These are phyloP conservation scores for Boletus patriciae DNA, from an alignment of 768 basidiomycete genomes.

Conservation along the genomic window DNA sequence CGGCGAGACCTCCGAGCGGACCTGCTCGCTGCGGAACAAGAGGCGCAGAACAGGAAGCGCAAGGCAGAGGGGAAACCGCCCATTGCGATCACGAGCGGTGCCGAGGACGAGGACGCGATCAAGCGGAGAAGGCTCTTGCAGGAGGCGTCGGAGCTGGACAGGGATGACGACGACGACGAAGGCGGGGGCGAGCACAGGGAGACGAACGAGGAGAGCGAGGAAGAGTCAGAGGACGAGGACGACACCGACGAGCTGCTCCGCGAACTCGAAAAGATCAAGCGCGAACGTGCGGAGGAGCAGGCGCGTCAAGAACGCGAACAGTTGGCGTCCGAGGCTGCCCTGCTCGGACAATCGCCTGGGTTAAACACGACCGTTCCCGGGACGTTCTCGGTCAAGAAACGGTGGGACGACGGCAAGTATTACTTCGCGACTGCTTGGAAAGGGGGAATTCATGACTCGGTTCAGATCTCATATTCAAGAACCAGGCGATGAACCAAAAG, in stretches of 20 bases:
- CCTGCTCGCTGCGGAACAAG: conserved; percentile 80
- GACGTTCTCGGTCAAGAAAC: conserved; percentile 86
- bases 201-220: conserved; percentile 48
- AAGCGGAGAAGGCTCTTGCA: conserved; percentile 88
- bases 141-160: conserved; percentile 84
- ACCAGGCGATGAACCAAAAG: conserved; percentile 77
- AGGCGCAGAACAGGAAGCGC: conserved; percentile 85
- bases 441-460: neutral
- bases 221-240: conserved; percentile 55
- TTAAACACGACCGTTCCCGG: conserved; percentile 74
- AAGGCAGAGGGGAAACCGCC: conserved; percentile 75
- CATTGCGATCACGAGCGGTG: conserved; percentile 36
- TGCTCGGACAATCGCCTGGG: conserved; percentile 76
- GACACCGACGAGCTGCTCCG: conserved; percentile 89
- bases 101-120: conserved; percentile 63
- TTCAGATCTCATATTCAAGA: conserved; percentile 95
- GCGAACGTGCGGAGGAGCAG: conserved; percentile 93
- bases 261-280: conserved; percentile 98
- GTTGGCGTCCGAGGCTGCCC: conserved; percentile 55
- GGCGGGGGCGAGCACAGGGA: conserved; percentile 40
- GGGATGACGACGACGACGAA: conserved; percentile 77
- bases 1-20: conserved; percentile 82
- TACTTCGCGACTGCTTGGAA: neutral
- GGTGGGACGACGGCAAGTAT: conserved; percentile 90
- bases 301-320: conserved; percentile 77